Evolutionary conservation across 2,329 filamentous ascomycete genomes (phyloP), one percentile per base, ranked within the genome.

Genomic region (Pseudogymnoascus sp.): DNA sequence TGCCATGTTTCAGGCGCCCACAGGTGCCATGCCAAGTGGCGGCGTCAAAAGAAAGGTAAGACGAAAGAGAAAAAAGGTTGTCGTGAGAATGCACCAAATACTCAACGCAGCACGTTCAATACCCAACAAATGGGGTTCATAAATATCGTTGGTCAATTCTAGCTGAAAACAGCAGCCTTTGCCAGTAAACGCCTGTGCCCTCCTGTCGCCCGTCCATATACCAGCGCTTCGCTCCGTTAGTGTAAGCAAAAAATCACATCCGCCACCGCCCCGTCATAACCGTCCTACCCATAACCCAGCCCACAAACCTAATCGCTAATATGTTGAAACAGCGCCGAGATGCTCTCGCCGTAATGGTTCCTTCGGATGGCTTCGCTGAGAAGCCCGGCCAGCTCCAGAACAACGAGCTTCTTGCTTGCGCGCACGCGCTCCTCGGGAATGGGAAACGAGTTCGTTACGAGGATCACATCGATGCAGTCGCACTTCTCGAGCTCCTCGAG

Each of bases 361-460:
- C 95, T 87, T 70, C 95, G 85, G 70, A 99, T 98, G 60, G 93
- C 92, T 77, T 99, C 95, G 4, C 92, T 86, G 41, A 99, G 81
- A 61, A 99, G 80, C 72, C 88, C 90, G 26, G 93, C 96, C 14
- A 99, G 83, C 72, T 97, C 93, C 64, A 99, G 84, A 35, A 97
- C 84, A 63, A 96, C 86, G 70, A 99, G 82, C 81, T 99, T 99
- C 77, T 83, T 88, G 61, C 86, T 87, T 64, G 83, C 84, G 68
- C 81, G 84, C 35, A 85, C 82, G 75, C 89, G 88, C 67, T 90
- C 86, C 63, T 88, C 86, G 22, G 87, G 84, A 67, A 99, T 96
- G 2, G 95, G 95, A 75, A 98, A 98, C 63, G 93, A 96, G 78
- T 99, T 98, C 35, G 95, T 99, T 70, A 98, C 93, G 62, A 99